phyloP scores from a whole-genome alignment of 805 yeast genomes.

The Kluyveromyces nonfermentans region DNA sequence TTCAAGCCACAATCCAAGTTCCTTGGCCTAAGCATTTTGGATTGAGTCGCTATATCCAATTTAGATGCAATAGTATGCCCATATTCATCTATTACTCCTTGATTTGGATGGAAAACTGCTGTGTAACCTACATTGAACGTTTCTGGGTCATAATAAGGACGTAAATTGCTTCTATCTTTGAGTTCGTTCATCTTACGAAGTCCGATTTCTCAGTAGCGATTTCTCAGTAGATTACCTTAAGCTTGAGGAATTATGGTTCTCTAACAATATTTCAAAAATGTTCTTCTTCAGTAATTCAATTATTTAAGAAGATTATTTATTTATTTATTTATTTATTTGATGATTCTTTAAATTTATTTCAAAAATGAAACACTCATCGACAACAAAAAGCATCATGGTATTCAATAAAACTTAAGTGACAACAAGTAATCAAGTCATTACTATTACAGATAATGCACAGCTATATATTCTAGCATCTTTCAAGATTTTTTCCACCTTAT shows the following conservation, averaged over 20 bases:
- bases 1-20: conserved; percentile 1
- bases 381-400: too few species aligned
- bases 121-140: conserved; percentile 56
- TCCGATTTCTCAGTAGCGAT: not conserved
- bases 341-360: not conserved
- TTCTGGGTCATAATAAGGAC: conserved; percentile 68
- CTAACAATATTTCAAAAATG: too few species aligned
- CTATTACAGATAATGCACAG: not conserved
- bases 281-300: not conserved
- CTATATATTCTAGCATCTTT: not conserved
- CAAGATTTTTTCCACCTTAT: not conserved
- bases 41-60: conserved; percentile 24
- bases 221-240: not conserved
- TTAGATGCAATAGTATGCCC: conserved; percentile 34
- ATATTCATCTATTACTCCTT: conserved; percentile 46
- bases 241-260: too few species aligned
- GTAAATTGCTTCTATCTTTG: conserved; percentile 22
- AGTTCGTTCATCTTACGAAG: conserved; percentile 6
- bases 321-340: not conserved
- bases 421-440: not conserved
- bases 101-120: conserved; percentile 50
- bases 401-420: too few species aligned
- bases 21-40: conserved; percentile 10
- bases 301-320: too few species aligned
- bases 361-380: not conserved